Evolutionary conservation across 164 flowering plant species (phyloP), one percentile per base, ranked within the genome.

Genomic region (Vitis amurensis): DNA sequence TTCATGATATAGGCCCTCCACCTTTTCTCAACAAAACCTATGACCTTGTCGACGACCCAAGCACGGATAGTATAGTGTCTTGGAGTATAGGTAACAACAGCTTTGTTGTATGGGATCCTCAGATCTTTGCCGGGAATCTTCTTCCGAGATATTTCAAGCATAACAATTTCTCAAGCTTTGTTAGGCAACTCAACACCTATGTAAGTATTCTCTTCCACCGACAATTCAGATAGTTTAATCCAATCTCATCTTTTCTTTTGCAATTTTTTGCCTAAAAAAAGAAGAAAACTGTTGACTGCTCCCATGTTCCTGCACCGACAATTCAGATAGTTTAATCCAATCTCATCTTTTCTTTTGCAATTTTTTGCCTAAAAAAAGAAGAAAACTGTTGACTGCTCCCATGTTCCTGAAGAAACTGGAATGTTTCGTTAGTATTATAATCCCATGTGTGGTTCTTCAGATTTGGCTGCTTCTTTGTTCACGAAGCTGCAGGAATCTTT

Each of bases 81-180:
- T 92, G 97, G 97, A 86, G 91, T 73, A 71, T 61, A 72, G 84
- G 77, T 12, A 77, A 79, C 64, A 87, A 88, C 56, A 89, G 95
- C 78, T 92, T 92, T 75, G 69, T 92, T 52, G 89, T 92, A 0
- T 88, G 90, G 97, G 91, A 90, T 82, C 89, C 86, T 9, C 80
- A 81, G 63, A 51, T 71, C 57, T 88, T 90, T 74, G 77, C 97
- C 72, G 74, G 69, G 68, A 79, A 61, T 70, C 82, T 89, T 50
- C 87, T 92, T 16, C 97, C 97, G 15, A 86, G 77, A 73, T 83
- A 76, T 80, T 92, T 92, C 87, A 92, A 92, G 82, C 95, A 92
- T 84, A 90, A 77, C 83, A 92, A 90, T 70, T 90, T 90, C 86
- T 91, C 97, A 15, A 89, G 97, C 88, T 91, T 91, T 80, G 87